Evolutionary conservation across 345 rosid species (phyloP), one percentile per base, ranked within the genome.

Genomic region (Syzygium aqueum): DNA sequence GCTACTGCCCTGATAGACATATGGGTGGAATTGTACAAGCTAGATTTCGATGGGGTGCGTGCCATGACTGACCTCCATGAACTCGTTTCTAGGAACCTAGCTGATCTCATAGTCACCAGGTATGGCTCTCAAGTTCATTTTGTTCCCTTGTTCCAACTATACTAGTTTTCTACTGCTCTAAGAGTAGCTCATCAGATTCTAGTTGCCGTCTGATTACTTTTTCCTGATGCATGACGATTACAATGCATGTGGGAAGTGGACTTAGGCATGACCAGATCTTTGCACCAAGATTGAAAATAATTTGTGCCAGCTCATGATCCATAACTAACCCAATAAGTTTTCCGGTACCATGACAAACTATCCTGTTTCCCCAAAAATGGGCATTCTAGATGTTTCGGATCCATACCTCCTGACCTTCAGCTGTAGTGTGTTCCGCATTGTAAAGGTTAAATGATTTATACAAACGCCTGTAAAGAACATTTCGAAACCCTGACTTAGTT

Each of bases 1-100:
- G 93, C 93, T 22, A 85, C 93, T 9, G 82, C 90, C 28, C 91
- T 94, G 3, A 87, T 92, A 65, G 96, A 94, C 89, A 90, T 94
- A 87, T 94, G 95, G 95, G 77, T 82, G 65, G 95, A 92, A 89
- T 87, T 90, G 89, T 88, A 93, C 22, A 28, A 86, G 77, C 53
- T 84, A 30, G 87, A 87, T 51, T 91, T 84, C 77, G 92, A 89
- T 17, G 87, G 37, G 49, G 61, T 91, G 30, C 13, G 87, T 85
- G 92, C 92, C 63, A 77, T 88, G 33, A 21, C 83, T 84, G 82
- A 88, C 83, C 92, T 95, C 57, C 63, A 87, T 67, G 93, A 93
- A 56, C 93, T 95, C 85, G 91, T 91, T 52, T 11, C 37, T 50
- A 89, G 89, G 78, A 92, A 90, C 90, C 92, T 94, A 43, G 86